Conservation (phyloP, 441 rosid genomes). For the Populus hybrid region DNA sequence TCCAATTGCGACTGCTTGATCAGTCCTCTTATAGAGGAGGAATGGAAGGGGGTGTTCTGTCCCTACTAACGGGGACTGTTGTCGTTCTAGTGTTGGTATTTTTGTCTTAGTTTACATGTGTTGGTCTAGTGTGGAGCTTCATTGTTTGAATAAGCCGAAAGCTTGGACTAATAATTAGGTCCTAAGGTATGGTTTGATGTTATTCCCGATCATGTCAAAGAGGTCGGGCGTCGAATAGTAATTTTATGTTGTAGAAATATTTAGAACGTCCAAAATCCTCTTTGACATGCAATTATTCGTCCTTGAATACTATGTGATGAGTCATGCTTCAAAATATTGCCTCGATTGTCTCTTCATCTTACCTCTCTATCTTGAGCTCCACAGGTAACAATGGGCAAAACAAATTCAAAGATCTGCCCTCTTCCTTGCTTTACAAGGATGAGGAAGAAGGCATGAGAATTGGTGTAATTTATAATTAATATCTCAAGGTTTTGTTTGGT, state of each 20-base stretch:
- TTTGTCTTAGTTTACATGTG: neutral
- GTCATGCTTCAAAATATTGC: neutral
- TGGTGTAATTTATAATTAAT: no score
- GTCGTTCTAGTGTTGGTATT: neutral
- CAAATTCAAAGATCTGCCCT: no score
- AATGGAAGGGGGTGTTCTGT: neutral
- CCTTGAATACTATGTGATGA: neutral
- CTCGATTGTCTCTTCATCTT: neutral
- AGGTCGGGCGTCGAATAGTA: neutral
- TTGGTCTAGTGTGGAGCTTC: neutral
- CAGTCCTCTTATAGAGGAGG: no score
- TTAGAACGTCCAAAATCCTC: neutral
- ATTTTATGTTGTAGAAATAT: neutral
- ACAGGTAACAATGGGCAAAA: neutral
- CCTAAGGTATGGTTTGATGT: neutral
- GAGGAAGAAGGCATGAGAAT: no score
- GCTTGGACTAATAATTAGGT: neutral
- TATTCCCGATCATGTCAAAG: neutral
- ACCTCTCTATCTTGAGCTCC: neutral
- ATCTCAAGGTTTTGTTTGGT: neutral
- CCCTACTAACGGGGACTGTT: neutral
- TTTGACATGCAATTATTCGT: neutral
- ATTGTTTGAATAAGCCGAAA: neutral
- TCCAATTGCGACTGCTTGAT: conserved; percentile 33
- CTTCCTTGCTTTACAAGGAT: no score